These are phyloP conservation scores for Aspergillus nidulans DNA, from an alignment of 495 filamentous ascomycete species.

Conservation along the genomic window DNA sequence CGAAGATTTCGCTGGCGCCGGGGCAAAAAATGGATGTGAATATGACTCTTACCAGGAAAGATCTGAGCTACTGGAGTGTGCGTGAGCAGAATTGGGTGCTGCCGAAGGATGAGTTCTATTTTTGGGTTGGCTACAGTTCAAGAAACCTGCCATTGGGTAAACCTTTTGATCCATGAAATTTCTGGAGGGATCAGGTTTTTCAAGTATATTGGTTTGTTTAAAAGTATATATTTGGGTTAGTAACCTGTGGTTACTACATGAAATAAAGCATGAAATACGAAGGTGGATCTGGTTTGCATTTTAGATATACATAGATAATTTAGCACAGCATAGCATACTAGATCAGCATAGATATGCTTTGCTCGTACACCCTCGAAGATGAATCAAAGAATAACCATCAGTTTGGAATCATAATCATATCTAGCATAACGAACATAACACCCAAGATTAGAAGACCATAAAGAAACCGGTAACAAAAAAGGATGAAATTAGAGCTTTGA, in stretches of 20 bases:
- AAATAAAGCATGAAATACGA: not conserved
- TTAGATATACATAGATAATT: not conserved
- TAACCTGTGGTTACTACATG: not conserved
- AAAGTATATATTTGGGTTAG: not conserved
- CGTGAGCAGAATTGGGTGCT: conserved; percentile 80
- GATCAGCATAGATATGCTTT: not conserved
- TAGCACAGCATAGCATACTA: not conserved
- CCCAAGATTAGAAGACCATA: not conserved
- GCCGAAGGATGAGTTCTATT: conserved; percentile 52
- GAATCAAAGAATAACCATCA: not conserved
- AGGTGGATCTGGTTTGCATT: not conserved
- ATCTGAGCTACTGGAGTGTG: conserved; percentile 83
- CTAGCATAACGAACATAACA: not conserved
- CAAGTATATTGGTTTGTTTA: not conserved
- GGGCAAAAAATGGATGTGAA: conserved; percentile 55
- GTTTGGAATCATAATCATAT: conserved; percentile 8
- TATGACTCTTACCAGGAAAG: conserved; percentile 73
- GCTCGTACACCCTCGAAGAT: not conserved
- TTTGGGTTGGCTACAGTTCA: conserved; percentile 59
- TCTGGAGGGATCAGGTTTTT: not conserved
- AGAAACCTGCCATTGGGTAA: conserved; percentile 46
- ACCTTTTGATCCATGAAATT: conserved; percentile 29
- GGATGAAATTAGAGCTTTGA: conserved; percentile 75
- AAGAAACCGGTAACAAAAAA: not conserved
- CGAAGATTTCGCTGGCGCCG: conserved; percentile 61